Evolutionary conservation across 345 rosid genomes (phyloP).

Genomic region (Eucalyptus pauciflora): DNA sequence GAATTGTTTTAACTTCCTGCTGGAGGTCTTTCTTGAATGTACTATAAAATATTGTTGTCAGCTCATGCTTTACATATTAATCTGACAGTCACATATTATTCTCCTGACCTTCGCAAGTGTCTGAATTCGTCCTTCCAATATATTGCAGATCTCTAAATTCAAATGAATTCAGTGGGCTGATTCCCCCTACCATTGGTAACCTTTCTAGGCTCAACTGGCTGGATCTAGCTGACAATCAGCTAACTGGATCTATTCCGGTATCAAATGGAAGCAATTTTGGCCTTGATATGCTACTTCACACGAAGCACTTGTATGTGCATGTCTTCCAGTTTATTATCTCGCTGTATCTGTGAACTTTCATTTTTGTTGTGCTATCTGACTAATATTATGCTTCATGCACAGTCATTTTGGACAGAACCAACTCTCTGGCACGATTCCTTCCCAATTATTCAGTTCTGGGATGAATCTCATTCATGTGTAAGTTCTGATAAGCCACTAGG

Average conservation of each 20-base stretch:
- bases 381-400: background rate
- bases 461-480: slow-evolving; percentile 79
- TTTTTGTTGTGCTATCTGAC: background rate
- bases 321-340: background rate
- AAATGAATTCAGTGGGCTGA: slow-evolving; percentile 54
- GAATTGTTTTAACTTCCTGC: background rate
- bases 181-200: slow-evolving; percentile 70
- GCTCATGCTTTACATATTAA: background rate
- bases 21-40: background rate
- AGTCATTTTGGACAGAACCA: slow-evolving; percentile 75
- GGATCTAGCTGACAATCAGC: slow-evolving; percentile 74
- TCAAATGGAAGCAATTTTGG: slow-evolving; percentile 64
- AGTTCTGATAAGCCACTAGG: background rate
- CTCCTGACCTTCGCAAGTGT: background rate
- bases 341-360: background rate
- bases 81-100: background rate
- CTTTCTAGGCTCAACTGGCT: slow-evolving; percentile 62
- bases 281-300: slow-evolving; percentile 51
- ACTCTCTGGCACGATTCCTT: slow-evolving; percentile 59
- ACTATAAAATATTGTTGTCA: background rate
- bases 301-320: slow-evolving; percentile 73
- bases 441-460: slow-evolving; percentile 44
- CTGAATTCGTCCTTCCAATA: background rate
- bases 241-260: slow-evolving; percentile 67
- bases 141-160: slow-evolving; percentile 62